phyloP scores from a whole-genome alignment of 2,329 filamentous ascomycete species.

The Penicillium sp. region DNA sequence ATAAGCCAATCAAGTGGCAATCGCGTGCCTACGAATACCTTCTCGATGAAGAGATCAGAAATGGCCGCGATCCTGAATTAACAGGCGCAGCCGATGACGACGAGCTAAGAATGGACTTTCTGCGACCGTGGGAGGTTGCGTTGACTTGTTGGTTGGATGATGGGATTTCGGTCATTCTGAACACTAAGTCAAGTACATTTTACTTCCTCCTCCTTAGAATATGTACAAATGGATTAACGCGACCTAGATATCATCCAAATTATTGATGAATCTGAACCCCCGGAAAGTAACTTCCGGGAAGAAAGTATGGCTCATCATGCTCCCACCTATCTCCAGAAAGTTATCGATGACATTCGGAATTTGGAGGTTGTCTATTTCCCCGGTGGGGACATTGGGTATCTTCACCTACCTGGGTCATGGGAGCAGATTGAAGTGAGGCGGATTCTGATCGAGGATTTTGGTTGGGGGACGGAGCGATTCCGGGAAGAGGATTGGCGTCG shows the following conservation, averaged over 20 bases:
- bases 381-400: background rate
- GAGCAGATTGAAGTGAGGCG: background rate
- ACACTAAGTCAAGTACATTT: background rate
- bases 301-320: background rate
- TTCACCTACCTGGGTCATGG: background rate
- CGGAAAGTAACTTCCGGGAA: background rate
- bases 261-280: background rate
- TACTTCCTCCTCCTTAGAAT: background rate
- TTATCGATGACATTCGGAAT: background rate
- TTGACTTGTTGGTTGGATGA: slow-evolving; percentile 2
- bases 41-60: background rate
- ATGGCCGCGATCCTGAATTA: background rate
- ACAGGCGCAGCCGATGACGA: background rate
- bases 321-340: background rate
- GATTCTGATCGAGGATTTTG: background rate
- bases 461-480: background rate
- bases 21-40: background rate
- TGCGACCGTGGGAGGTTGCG: background rate
- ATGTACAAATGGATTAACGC: background rate
- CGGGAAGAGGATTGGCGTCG: background rate
- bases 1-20: background rate
- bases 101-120: background rate
- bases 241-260: background rate
- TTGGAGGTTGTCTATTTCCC: background rate
- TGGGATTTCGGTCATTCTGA: background rate